These are phyloP conservation scores for Suillus subalutaceus DNA, from an alignment of 768 basidiomycete genomes.

Conservation along the genomic window DNA sequence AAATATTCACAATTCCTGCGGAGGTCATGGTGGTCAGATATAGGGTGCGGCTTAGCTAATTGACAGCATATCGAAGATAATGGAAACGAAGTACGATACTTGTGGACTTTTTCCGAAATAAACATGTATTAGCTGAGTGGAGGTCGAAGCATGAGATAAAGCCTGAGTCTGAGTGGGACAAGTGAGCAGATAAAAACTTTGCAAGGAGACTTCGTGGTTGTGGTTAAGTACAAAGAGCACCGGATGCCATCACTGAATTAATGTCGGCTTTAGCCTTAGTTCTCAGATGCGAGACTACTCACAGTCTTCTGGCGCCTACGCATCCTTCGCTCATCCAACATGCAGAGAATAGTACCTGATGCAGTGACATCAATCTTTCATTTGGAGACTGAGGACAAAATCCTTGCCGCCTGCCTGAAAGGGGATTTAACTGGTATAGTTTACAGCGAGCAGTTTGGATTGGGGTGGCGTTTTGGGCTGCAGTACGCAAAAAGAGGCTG, in stretches of 20 bases:
- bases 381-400: slow-evolving; percentile 22
- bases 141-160: slow-evolving; percentile 83
- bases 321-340: background rate
- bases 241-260: too few species aligned
- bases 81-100: slow-evolving; percentile 47
- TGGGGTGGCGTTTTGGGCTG: slow-evolving; percentile 32
- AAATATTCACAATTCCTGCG: slow-evolving; percentile 84
- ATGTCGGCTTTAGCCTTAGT: too few species aligned
- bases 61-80: slow-evolving; percentile 2
- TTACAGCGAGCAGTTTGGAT: slow-evolving; percentile 30
- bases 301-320: background rate
- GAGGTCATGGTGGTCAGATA: slow-evolving; percentile 75
- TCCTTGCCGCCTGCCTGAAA: slow-evolving; percentile 20
- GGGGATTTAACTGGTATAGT: slow-evolving; percentile 5
- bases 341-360: slow-evolving; percentile 31
- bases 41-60: slow-evolving; percentile 3
- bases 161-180: slow-evolving; percentile 37
- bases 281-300: too few species aligned
- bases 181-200: background rate
- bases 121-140: slow-evolving; percentile 59
- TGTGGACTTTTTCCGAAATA: slow-evolving; percentile 51
- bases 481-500: slow-evolving; percentile 21
- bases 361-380: slow-evolving; percentile 27
- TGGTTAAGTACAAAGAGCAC: too few species aligned
- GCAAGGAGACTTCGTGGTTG: too few species aligned